Evolutionary conservation across 2,329 filamentous ascomycete species (phyloP), one percentile per base, ranked within the genome.

Genomic region (Colletotrichum caudatum): DNA sequence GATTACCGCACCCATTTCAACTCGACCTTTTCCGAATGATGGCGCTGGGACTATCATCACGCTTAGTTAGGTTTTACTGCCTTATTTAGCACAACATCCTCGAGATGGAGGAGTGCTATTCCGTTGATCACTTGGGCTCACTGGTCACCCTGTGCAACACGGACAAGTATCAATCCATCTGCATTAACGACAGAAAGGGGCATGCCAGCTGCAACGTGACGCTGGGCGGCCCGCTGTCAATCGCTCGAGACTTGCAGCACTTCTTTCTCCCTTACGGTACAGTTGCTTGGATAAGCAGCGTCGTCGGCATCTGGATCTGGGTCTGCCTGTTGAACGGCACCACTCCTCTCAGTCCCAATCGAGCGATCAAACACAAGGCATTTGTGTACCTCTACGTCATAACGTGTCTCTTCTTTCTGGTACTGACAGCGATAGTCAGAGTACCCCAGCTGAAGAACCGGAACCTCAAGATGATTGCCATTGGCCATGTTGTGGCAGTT

Each of bases 181-280:
- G 59, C 59, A 0, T 62, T 1, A 12, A 62, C n/a, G 46, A 51
- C n/a, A 35, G 20, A 14, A 62, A 51, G 12, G 46, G 64, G 3
- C 33, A 51, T 29, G 9, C 53, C 64, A 50, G 14, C 44, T 62
- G 59, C 59, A 51, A 51, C 26, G 33, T 33, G 37, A 66, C 46
- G 23, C 20, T 51, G 26, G 46, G 33, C 6, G 48, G n/a, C 33
- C 4, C 33, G 2, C 35, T 53, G 7, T 61, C 44, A 3, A 23
- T 53, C 16, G 35, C 37, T 5, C 12, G 20, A 5, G 54, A 60
- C 23, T 8, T 66, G 7, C 18, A 11, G 3, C n/a, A 51, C 14
- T 44, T 51, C 18, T 51, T 60, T 18, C 18, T 66, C 18, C 54
- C 64, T 23, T 66, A 66, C 20, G 64, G 64, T 8, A 51, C 54